Evolutionary conservation across 1,139 yeast genomes (phyloP), one percentile per base, ranked within the genome.

Genomic region (Geotrichum histeridarum): DNA sequence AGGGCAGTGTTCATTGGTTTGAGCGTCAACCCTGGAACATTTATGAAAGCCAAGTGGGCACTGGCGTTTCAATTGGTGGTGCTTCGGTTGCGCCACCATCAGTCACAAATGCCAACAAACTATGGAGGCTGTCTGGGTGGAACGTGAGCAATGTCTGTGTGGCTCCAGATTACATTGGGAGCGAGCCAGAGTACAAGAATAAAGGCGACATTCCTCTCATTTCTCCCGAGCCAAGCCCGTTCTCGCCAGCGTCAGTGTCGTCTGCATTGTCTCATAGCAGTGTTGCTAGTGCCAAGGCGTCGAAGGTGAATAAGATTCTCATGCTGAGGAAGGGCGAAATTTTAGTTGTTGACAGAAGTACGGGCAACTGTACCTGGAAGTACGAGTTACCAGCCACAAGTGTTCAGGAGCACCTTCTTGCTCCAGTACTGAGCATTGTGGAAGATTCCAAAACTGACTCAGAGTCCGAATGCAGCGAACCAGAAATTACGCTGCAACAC

Each of bases 1-100:
- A 79, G 18, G 90, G 90, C 0, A 79, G 86, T 1, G 70, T 84
- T 12, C 90, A 84, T 63, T 82, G 85, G 80, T 84, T 80, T 67
- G 69, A 64, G 60, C 55, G 63, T 60, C 46, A 42, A 30, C 46
- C 46, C 35, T 38, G 51, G 57, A 42, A 42, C 33, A 42, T 30
- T 9, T 42, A 42, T 30, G 46, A 42, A 15, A 42, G 43, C 15
- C 46, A 42, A 42, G 35, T 30, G 17, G 46, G 54, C 66, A 43
- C 62, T 55, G 27, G 27, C 5, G 46, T 61, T 36, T 42, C 46
- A 9, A 42, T 42, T 30, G 46, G 46, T 12, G 46, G 46, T 12
- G 31, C 36, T 4, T 11, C 46, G 6, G 9, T 33, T 11, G 31
- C 33, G 9, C 4, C 12, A 30, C 15, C 39, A 2, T 37, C 39